Percentiles rank a stretch among this genome's conserved stretches.
phyloP scores from a whole-genome alignment of 2,329 filamentous ascomycete species.

The Leptographium radiaticola region DNA sequence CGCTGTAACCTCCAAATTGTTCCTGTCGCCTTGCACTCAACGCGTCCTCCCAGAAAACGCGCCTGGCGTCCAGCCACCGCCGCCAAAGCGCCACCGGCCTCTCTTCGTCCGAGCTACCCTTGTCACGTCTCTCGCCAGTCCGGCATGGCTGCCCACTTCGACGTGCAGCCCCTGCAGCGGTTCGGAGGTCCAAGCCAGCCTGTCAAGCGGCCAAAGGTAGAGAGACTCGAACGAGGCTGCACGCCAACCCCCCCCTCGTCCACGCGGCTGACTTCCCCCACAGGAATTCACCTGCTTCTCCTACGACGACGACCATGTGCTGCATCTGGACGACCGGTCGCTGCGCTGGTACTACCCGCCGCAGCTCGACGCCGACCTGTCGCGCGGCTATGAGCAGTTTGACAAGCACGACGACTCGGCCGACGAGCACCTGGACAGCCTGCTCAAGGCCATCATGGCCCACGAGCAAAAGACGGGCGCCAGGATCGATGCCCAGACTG shows the following conservation, averaged over 20 bases:
- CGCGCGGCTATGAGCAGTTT: constrained; percentile 69
- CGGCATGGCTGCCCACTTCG: constrained; percentile 7
- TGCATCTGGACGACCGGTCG: constrained; percentile 64
- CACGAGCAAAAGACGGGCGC: constrained; percentile 57
- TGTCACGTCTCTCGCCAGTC: too few relatives aligned
- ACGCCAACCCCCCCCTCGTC: not conserved
- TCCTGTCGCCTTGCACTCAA: too few relatives aligned
- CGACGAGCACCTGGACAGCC: constrained; percentile 80
- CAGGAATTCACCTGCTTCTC: constrained; percentile 90
- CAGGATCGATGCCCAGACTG: constrained; percentile 61
- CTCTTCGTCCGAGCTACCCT: too few relatives aligned
- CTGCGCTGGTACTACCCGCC: constrained; percentile 83
- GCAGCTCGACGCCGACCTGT: constrained; percentile 57
- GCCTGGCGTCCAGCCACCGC: not conserved
- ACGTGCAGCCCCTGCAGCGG: constrained; percentile 51
- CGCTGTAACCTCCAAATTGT: too few relatives aligned
- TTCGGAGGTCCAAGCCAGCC: constrained; percentile 56
- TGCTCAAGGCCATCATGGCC: constrained; percentile 62
- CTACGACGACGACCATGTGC: constrained; percentile 72
- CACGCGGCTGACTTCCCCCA: not conserved
- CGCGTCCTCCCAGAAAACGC: not conserved
- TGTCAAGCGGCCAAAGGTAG: constrained; percentile 61
- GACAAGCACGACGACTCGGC: constrained; percentile 61
- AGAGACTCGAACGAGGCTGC: not conserved
- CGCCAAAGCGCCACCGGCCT: too few relatives aligned